Evolutionary conservation across 1,284 basidiomycete species (phyloP).

Genomic region (Ustanciosporium gigantosporum): DNA sequence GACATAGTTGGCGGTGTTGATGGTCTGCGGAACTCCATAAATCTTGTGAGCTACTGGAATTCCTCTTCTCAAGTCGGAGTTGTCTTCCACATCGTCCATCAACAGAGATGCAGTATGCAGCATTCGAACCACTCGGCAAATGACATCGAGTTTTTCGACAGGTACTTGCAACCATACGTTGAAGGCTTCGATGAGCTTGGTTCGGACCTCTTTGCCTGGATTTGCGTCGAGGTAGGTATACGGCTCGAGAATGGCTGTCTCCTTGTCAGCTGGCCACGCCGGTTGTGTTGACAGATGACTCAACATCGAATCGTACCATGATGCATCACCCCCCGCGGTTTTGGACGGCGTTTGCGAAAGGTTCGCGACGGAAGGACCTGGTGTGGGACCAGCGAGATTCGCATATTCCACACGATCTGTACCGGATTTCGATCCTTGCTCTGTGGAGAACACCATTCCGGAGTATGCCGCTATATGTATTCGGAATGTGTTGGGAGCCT

Average conservation of each 20-base stretch:
- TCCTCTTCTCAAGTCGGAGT: constrained; percentile 84
- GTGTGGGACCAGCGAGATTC: too few relatives aligned
- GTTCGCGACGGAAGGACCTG: constrained; percentile 28
- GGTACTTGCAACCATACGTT: constrained; percentile 89
- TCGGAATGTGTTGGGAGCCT: too few relatives aligned
- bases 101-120: constrained; percentile 91
- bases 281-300: constrained; percentile 46
- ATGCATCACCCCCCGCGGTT: constrained; percentile 21
- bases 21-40: constrained; percentile 92
- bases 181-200: constrained; percentile 88
- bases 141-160: constrained; percentile 71
- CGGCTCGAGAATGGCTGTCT: constrained; percentile 71
- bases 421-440: not conserved
- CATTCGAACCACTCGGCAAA: constrained; percentile 84
- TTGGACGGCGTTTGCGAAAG: constrained; percentile 34
- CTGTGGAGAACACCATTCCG: too few relatives aligned
- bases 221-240: constrained; percentile 82
- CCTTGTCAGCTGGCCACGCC: constrained; percentile 62
- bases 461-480: too few relatives aligned
- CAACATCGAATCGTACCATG: constrained; percentile 58
- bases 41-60: constrained; percentile 90
- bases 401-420: too few relatives aligned
- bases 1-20: constrained; percentile 96
- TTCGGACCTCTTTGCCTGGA: constrained; percentile 91
- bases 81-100: constrained; percentile 97